Conservation (phyloP, 2,329 filamentous ascomycete genomes). For the Penicillium concentricum region DNA sequence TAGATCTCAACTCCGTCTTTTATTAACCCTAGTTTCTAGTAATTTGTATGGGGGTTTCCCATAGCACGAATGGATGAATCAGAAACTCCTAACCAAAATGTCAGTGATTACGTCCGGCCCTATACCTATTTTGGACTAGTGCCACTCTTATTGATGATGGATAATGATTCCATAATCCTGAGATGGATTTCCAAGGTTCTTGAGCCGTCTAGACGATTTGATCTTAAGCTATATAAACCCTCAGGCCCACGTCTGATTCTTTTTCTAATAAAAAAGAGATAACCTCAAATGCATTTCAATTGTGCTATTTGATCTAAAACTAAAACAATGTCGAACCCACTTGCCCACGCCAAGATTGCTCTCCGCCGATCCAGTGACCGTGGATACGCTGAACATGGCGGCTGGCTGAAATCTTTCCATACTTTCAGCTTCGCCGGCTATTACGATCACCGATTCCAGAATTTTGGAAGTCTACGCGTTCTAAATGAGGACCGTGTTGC, state of each 20-base stretch:
- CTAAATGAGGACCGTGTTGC: slow-evolving; percentile 86
- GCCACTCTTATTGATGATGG: slow-evolving; percentile 15
- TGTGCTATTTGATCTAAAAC: not conserved
- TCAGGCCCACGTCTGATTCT: not conserved
- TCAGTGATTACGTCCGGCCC: not conserved
- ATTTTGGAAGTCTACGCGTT: slow-evolving; percentile 75
- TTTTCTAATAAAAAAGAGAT: not conserved
- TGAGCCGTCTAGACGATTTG: slow-evolving; percentile 7
- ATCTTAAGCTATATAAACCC: slow-evolving; percentile 10
- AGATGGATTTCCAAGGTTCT: slow-evolving; percentile 7
- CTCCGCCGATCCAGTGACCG: slow-evolving; percentile 70
- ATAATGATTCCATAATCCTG: slow-evolving; percentile 23
- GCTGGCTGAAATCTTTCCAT: slow-evolving; percentile 85
- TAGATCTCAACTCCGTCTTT: no score
- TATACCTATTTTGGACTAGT: not conserved
- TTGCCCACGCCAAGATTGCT: slow-evolving; percentile 68
- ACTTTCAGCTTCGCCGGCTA: slow-evolving; percentile 78
- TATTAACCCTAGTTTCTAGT: no score
- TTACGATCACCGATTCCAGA: slow-evolving; percentile 64
- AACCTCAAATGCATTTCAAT: not conserved
- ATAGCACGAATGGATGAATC: not conserved
- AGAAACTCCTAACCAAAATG: not conserved
- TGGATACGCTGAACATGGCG: slow-evolving; percentile 77
- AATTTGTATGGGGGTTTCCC: no score
- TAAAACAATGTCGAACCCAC: slow-evolving; percentile 60